phyloP scores from a whole-genome alignment of 139 green algal genomes.

The Tetraselmis striata region DNA sequence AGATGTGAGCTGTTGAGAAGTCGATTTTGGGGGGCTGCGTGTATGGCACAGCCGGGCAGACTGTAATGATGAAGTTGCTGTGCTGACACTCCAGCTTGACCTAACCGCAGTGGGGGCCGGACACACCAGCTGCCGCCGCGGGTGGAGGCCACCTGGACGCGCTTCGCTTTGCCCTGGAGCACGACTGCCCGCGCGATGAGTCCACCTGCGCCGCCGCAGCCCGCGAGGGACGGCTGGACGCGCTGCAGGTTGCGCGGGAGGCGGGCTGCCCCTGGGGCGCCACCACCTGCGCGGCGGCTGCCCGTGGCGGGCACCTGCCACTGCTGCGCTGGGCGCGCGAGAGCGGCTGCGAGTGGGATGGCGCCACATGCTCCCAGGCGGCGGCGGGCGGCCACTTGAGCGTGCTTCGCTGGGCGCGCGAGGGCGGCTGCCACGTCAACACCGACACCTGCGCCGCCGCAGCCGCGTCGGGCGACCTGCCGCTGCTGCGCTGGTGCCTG shows the following conservation, averaged over 20 bases:
- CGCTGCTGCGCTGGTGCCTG: background rate
- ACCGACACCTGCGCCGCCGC: background rate
- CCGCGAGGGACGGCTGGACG: too few species aligned
- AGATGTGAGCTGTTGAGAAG: too few species aligned
- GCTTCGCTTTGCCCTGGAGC: too few species aligned
- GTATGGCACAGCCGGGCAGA: too few species aligned
- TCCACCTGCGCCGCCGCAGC: too few species aligned
- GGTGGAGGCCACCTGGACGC: too few species aligned
- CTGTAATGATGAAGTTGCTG: too few species aligned
- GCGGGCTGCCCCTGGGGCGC: background rate
- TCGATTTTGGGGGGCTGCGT: too few species aligned
- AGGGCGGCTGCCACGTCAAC: background rate
- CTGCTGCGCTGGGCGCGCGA: background rate
- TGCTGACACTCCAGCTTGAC: too few species aligned
- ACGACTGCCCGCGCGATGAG: too few species aligned
- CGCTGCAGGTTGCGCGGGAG: background rate
- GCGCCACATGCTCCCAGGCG: background rate
- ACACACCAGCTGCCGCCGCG: too few species aligned
- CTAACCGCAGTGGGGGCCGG: too few species aligned
- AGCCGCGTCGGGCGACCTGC: background rate
- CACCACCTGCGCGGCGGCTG: background rate
- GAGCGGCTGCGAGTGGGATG: background rate
- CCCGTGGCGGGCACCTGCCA: background rate
- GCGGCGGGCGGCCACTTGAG: background rate
- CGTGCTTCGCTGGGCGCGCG: background rate